These are phyloP conservation scores for Dryas drummondii DNA, from an alignment of 306 rosid species.

Conservation along the genomic window DNA sequence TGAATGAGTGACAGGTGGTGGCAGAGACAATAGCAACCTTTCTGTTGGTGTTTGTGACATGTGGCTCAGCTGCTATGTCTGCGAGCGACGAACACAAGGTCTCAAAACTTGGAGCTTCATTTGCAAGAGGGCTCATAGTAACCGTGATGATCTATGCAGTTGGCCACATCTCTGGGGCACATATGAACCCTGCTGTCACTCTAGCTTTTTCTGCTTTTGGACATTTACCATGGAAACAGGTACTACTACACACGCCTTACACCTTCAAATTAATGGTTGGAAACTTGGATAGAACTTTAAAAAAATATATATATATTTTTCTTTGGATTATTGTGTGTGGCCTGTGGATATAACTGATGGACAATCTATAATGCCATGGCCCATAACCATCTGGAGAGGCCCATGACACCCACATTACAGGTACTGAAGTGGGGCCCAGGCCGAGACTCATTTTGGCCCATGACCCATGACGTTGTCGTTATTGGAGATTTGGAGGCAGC, in stretches of 20 bases:
- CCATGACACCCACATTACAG: background rate
- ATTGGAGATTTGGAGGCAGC: background rate
- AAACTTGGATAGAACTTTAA: too few relatives aligned
- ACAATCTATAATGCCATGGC: background rate
- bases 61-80: conserved; percentile 64
- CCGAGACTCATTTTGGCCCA: background rate
- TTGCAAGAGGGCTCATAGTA: conserved; percentile 69
- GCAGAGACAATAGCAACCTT: conserved; percentile 73
- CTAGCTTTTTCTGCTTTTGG: conserved; percentile 58
- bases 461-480: background rate
- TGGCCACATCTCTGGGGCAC: conserved; percentile 91
- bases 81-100: conserved; percentile 46
- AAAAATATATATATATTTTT: too few relatives aligned
- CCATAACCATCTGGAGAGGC: background rate
- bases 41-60: conserved; percentile 71
- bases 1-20: conserved; percentile 40
- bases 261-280: background rate
- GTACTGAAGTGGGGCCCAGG: background rate
- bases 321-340: too few relatives aligned
- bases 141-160: conserved; percentile 75
- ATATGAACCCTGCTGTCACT: conserved; percentile 88
- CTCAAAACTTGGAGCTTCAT: conserved; percentile 66
- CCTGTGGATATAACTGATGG: too few relatives aligned
- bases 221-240: conserved; percentile 87
- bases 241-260: background rate